Base-by-base conservation (phyloP, 441 rosid genomes). In the Aquilaria agallochum region DNA sequence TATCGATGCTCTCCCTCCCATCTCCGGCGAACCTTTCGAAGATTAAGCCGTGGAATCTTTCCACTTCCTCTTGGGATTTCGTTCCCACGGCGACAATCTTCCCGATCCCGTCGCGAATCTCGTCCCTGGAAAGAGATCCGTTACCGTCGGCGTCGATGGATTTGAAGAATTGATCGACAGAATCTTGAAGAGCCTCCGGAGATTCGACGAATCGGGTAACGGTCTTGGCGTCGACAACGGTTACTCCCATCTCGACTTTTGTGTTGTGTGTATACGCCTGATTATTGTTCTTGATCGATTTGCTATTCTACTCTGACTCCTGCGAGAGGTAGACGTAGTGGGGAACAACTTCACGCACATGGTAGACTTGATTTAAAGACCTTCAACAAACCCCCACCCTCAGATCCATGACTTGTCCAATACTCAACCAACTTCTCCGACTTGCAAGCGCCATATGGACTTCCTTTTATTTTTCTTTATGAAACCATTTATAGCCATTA, bases 11-110 rank as follows among this genome's bases (percentile, higher is more conserved):
- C 7, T 77, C 77, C 7, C 56, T 60, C 14, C 51, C 42, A 62
- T 76, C 68, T 56, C 63, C 64, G 12, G 70, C 81, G n/a, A 72
- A 74, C 58, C 60, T 75, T 9, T 77, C 61, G 2, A 77, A 75
- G 15, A 71, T 60, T 15, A 56, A 50, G 2, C 58, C 2, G 4
- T 57, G 50, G 12, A 56, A 62, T 15, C 10, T 32, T 0, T 62
- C 51, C 0, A 56, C 7, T 3, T 54, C 66, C 15, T 78, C 61
- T 47, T 50, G 20, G 0, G 72, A n/a, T 8, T 5, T 9, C 0
- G 68, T 11, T 30, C 68, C 80, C 63, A 67, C 10, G 1, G 70
- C 58, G 42, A 69, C 53, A 2, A 73, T 9, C 14, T 62, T 59
- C 1, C 36, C 60, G 2, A 74, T 47, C 1, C 82, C 70, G 44